phyloP scores from a whole-genome alignment of 768 basidiomycete genomes.

The Flagelloscypha sp. region DNA sequence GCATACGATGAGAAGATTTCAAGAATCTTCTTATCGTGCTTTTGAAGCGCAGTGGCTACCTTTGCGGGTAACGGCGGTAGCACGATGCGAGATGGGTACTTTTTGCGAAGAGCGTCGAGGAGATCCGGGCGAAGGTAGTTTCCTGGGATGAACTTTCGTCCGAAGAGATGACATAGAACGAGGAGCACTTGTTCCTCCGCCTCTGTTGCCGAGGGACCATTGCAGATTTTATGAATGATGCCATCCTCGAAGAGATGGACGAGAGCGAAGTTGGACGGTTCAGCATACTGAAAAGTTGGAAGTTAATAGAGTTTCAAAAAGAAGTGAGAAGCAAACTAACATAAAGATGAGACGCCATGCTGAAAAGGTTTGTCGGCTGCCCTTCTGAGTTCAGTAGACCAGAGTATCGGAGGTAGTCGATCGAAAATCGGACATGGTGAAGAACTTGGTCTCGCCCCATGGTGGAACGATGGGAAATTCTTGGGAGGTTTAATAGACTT shows the following conservation, averaged over 20 bases:
- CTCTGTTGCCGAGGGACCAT: slow-evolving; percentile 23
- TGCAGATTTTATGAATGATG: slow-evolving; percentile 50
- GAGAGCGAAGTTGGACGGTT: slow-evolving; percentile 64
- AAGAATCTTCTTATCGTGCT: slow-evolving; percentile 43
- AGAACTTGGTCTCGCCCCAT: slow-evolving; percentile 48
- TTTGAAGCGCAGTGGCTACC: slow-evolving; percentile 32
- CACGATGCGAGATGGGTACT: slow-evolving; percentile 48
- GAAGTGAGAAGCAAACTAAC: slow-evolving; percentile 15
- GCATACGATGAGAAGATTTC: slow-evolving; percentile 51
- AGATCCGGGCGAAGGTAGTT: slow-evolving; percentile 32
- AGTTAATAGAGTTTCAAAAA: background rate
- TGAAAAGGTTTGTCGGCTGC: slow-evolving; percentile 49
- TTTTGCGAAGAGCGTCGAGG: slow-evolving; percentile 25
- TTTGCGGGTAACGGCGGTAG: slow-evolving; percentile 39
- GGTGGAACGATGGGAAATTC: slow-evolving; percentile 48
- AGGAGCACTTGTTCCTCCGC: slow-evolving; percentile 45
- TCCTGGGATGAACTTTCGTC: slow-evolving; percentile 44
- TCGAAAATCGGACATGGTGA: slow-evolving; percentile 61
- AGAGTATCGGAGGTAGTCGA: slow-evolving; percentile 59
- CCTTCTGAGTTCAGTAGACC: slow-evolving; percentile 47
- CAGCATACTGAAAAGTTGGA: slow-evolving; percentile 36
- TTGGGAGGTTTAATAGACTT: slow-evolving; percentile 48
- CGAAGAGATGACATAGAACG: slow-evolving; percentile 59
- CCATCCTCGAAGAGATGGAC: slow-evolving; percentile 50
- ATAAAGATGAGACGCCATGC: slow-evolving; percentile 46